These are phyloP conservation scores for Fusarium floridanum DNA, from an alignment of 2,329 filamentous ascomycete genomes.

Conservation along the genomic window DNA sequence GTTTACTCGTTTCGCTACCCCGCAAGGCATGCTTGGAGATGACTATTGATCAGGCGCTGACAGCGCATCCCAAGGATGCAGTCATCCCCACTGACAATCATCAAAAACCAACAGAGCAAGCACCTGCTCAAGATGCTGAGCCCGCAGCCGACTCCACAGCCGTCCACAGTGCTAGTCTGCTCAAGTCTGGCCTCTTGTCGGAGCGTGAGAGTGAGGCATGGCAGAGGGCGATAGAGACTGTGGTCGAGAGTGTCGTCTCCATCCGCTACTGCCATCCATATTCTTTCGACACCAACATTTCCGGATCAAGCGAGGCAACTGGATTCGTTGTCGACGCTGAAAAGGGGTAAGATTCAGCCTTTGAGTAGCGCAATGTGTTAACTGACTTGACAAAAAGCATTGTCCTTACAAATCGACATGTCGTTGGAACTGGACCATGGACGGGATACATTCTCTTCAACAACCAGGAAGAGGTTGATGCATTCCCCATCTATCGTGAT, in stretches of 20 bases:
- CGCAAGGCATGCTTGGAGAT: not conserved
- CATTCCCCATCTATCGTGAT: slow-evolving; percentile 95
- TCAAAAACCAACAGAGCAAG: not conserved
- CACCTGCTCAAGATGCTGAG: not conserved
- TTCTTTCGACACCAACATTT: slow-evolving; percentile 94
- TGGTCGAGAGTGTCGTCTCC: slow-evolving; percentile 96
- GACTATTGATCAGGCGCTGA: not conserved
- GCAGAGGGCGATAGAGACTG: slow-evolving; percentile 94
- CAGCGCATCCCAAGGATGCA: not conserved
- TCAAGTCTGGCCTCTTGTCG: slow-evolving; percentile 17
- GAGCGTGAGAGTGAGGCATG: slow-evolving; percentile 61
- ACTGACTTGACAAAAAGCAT: not conserved
- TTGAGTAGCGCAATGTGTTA: not conserved
- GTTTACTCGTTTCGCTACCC: not conserved
- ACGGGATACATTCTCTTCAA: slow-evolving; percentile 99
- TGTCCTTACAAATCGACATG: slow-evolving; percentile 87
- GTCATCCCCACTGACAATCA: not conserved
- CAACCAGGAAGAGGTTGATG: slow-evolving; percentile 97
- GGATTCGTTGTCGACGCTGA: slow-evolving; percentile 59
- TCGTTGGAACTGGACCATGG: slow-evolving; percentile 94
- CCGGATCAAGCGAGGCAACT: slow-evolving; percentile 95
- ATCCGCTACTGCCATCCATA: slow-evolving; percentile 98
- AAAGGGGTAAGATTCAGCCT: slow-evolving; percentile 8
- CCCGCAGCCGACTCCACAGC: not conserved
- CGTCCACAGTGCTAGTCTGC: not conserved